Conservation (phyloP, 1,139 yeast species). For the Geotrichum europaeum region DNA sequence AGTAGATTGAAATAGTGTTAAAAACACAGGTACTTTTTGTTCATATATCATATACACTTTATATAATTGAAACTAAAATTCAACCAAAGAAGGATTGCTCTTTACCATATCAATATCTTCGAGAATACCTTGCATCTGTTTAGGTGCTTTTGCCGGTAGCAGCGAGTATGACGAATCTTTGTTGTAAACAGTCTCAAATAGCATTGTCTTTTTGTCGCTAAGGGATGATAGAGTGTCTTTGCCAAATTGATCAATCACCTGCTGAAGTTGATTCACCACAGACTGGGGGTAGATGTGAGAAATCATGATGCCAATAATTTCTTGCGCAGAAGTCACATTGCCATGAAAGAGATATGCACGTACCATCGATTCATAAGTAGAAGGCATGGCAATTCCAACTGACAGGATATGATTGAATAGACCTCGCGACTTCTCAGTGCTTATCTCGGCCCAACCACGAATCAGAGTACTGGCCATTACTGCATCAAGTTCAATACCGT, state of each 20-base stretch:
- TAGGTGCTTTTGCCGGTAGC: neutral
- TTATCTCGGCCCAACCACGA: constrained; percentile 37
- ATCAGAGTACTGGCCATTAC: constrained; percentile 37
- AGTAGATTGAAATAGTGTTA: neutral
- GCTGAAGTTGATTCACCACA: constrained; percentile 25
- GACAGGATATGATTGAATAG: constrained; percentile 32
- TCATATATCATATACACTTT: neutral
- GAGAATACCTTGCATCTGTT: neutral
- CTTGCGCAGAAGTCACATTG: constrained; percentile 26
- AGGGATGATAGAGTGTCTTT: neutral
- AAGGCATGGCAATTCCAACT: constrained; percentile 33
- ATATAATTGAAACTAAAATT: neutral
- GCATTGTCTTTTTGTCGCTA: constrained; percentile 10
- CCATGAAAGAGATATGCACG: constrained; percentile 32
- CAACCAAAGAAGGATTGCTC: constrained; percentile 4
- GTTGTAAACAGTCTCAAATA: constrained; percentile 10
- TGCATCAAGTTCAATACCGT: constrained; percentile 33
- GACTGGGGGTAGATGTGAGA: constrained; percentile 30
- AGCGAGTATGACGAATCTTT: constrained; percentile 5
- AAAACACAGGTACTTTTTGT: neutral
- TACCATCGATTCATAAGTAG: constrained; percentile 36
- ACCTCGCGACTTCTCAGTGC: constrained; percentile 31
- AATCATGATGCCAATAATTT: constrained; percentile 29
- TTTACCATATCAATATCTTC: constrained; percentile 1
- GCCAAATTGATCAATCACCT: constrained; percentile 18